Evolutionary conservation across 257 asterid species (phyloP).

Genomic region (Thymus mandschuricus): DNA sequence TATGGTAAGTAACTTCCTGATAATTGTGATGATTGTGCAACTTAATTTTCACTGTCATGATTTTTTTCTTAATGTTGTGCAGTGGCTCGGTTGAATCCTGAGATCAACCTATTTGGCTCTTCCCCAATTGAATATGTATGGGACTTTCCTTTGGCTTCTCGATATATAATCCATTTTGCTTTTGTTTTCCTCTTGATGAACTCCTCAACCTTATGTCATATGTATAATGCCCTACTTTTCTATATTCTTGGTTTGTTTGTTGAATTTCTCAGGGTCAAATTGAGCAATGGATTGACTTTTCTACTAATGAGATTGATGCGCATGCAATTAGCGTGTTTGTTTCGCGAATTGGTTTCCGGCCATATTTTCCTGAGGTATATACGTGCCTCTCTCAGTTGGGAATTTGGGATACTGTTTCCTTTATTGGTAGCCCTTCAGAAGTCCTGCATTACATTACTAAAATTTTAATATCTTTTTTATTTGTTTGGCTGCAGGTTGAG

Average conservation of each 20-base stretch:
- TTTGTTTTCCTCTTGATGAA: not conserved
- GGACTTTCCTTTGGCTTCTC: constrained; percentile 23
- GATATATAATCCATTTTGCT: not conserved
- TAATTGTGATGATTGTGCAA: not conserved
- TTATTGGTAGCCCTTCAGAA: not conserved
- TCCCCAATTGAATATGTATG: constrained; percentile 73
- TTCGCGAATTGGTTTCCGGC: constrained; percentile 49
- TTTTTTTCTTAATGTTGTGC: constrained; percentile 24
- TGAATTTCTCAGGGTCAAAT: constrained; percentile 44
- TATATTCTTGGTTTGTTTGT: not conserved
- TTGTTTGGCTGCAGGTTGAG: constrained; percentile 56
- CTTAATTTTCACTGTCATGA: constrained; percentile 9
- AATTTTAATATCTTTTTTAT: not conserved
- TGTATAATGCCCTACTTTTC: constrained; percentile 3
- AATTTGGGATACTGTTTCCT: not conserved
- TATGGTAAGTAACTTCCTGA: constrained; percentile 51
- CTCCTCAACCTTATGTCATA: not conserved
- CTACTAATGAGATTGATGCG: constrained; percentile 50
- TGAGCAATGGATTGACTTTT: constrained; percentile 68
- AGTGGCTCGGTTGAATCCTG: constrained; percentile 62
- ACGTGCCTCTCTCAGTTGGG: not conserved
- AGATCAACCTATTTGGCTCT: constrained; percentile 64
- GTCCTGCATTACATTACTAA: not conserved
- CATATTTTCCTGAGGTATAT: constrained; percentile 49
- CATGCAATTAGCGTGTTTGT: constrained; percentile 35